These are phyloP conservation scores for Bryoerythrophyllum caledonicum DNA, from an alignment of 225 moss, liverwort and hornwort genomes.

Conservation along the genomic window DNA sequence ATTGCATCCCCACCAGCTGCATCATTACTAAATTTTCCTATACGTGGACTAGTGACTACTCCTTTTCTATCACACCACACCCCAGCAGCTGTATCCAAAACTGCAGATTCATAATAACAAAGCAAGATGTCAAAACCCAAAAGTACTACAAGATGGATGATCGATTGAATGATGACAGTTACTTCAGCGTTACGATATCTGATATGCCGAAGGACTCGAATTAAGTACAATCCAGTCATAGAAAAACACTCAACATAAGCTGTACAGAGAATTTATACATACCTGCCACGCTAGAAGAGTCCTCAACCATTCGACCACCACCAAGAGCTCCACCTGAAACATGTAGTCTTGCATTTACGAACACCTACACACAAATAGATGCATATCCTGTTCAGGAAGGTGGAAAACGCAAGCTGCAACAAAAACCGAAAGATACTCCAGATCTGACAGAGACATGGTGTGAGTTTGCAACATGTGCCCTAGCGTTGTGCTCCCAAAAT, in stretches of 20 bases:
- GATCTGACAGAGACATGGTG: background rate
- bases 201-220: background rate
- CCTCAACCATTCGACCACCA: constrained; percentile 77
- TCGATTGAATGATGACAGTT: background rate
- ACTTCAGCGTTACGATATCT: background rate
- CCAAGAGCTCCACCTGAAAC: constrained; percentile 75
- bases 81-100: constrained; percentile 68
- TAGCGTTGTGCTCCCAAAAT: constrained; percentile 1
- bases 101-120: constrained; percentile 36
- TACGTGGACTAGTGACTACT: constrained; percentile 61
- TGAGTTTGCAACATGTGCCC: background rate
- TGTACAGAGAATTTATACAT: background rate
- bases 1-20: constrained; percentile 66
- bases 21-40: constrained; percentile 63
- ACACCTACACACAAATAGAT: constrained; percentile 40
- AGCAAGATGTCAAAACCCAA: constrained; percentile 23
- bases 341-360: constrained; percentile 69
- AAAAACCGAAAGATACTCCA: background rate
- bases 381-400: constrained; percentile 20
- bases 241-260: background rate
- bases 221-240: background rate
- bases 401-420: constrained; percentile 7
- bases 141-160: background rate
- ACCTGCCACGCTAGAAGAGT: constrained; percentile 77
- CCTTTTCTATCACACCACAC: constrained; percentile 70